These are phyloP conservation scores for Asterella californica DNA, from an alignment of 225 moss, liverwort and hornwort species.

Conservation along the genomic window DNA sequence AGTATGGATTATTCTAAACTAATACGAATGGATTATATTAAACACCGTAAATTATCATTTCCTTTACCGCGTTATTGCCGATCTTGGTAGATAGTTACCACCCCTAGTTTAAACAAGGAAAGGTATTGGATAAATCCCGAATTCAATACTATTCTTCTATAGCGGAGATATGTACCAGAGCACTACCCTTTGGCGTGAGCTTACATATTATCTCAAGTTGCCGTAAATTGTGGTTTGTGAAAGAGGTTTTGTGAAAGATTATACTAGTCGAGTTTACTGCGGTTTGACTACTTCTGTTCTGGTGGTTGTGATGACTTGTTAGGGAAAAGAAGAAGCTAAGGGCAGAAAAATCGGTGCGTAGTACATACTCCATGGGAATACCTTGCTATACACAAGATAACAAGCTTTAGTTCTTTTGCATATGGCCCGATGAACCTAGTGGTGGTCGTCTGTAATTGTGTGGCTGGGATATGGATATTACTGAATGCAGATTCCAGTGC, in stretches of 20 bases:
- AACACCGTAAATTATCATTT: no score
- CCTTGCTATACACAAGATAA: neutral
- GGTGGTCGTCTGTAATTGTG: no score
- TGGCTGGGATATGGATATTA: no score
- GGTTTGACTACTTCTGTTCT: neutral
- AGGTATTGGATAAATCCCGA: no score
- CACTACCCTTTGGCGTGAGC: neutral
- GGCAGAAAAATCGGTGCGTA: constrained; percentile 63
- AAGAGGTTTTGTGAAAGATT: neutral
- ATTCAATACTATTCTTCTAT: no score
- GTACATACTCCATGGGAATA: neutral
- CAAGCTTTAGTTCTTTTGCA: neutral
- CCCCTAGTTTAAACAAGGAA: neutral
- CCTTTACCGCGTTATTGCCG: neutral
- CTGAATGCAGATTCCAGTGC: no score
- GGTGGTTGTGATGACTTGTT: neutral
- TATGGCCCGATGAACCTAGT: no score
- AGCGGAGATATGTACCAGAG: neutral
- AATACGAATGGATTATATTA: neutral
- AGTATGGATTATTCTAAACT: neutral
- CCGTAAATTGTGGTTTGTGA: no score
- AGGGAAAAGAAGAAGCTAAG: constrained; percentile 84
- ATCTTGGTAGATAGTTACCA: neutral
- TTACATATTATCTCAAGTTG: no score
- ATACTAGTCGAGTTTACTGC: neutral